Evolutionary conservation across 495 filamentous ascomycete species (phyloP).

Genomic region (Talaromyces nanjingensis): DNA sequence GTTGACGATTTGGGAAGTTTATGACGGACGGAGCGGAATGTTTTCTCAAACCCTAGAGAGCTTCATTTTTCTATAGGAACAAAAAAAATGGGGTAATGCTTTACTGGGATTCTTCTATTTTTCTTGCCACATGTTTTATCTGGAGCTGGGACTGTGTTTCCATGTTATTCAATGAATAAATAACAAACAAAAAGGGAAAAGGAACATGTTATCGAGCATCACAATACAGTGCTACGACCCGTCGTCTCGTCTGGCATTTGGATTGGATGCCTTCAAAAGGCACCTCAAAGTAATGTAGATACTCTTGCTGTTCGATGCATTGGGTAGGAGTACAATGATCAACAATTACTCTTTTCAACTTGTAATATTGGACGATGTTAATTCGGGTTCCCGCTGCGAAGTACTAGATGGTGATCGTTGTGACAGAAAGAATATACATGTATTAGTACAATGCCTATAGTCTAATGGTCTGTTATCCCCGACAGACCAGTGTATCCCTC

Average conservation of each 20-base stretch:
- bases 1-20: not conserved
- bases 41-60: not conserved
- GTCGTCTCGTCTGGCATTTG: not conserved
- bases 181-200: slow-evolving; percentile 11
- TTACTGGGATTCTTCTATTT: slow-evolving; percentile 8
- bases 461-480: not conserved
- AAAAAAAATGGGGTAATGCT: not conserved
- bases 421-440: not conserved
- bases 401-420: not conserved
- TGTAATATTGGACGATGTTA: not conserved
- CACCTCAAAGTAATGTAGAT: not conserved
- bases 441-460: slow-evolving; percentile 1
- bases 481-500: not conserved
- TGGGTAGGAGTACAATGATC: not conserved
- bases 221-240: not conserved
- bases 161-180: slow-evolving; percentile 8
- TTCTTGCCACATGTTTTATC: slow-evolving; percentile 14
- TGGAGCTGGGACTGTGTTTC: slow-evolving; percentile 24
- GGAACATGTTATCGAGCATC: not conserved
- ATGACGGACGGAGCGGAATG: slow-evolving; percentile 5
- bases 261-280: not conserved
- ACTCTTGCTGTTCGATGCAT: not conserved
- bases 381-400: not conserved
- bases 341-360: not conserved
- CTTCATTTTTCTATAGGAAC: not conserved